Conservation (phyloP, 163 green algal genomes). For the Chlorella variabilis region DNA sequence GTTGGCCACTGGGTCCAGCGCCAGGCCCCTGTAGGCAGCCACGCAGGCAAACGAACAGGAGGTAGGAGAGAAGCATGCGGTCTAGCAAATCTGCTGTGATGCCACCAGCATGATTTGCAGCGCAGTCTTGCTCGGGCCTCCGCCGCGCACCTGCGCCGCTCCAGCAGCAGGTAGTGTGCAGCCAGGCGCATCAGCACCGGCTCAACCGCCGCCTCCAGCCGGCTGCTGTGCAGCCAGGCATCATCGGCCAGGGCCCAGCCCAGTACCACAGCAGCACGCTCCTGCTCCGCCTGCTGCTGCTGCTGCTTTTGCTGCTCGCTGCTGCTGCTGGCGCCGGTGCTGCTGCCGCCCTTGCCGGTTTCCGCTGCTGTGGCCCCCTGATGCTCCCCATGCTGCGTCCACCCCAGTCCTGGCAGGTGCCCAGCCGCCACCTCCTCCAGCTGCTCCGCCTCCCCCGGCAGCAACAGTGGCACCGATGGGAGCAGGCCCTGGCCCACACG, state of each 20-base stretch:
- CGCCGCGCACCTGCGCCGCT: slow-evolving; percentile 40
- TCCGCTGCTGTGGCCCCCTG: background rate
- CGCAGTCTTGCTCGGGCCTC: background rate
- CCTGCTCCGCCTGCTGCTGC: background rate
- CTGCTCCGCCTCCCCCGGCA: background rate
- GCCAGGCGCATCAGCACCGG: slow-evolving; percentile 61
- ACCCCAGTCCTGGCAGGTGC: background rate
- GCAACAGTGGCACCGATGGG: slow-evolving; percentile 16
- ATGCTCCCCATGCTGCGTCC: background rate
- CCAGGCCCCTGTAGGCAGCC: slow-evolving; percentile 44
- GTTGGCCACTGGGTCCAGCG: slow-evolving; percentile 69
- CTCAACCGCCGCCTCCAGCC: slow-evolving; percentile 28
- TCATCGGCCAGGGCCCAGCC: background rate
- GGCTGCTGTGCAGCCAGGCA: slow-evolving; percentile 17
- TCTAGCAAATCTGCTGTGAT: too few relatives aligned
- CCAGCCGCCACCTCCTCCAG: slow-evolving; percentile 19
- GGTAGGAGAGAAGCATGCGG: too few relatives aligned
- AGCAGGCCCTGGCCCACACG: slow-evolving; percentile 19
- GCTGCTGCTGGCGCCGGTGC: slow-evolving; percentile 20
- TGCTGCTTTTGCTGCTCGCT: slow-evolving; percentile 1
- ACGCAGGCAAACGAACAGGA: too few relatives aligned
- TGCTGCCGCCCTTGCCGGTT: slow-evolving; percentile 8
- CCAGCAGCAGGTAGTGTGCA: slow-evolving; percentile 56
- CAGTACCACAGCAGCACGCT: slow-evolving; percentile 16
- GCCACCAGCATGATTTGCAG: too few relatives aligned